phyloP scores from a whole-genome alignment of 2,329 filamentous ascomycete genomes.

The Dendryphion nanum region DNA sequence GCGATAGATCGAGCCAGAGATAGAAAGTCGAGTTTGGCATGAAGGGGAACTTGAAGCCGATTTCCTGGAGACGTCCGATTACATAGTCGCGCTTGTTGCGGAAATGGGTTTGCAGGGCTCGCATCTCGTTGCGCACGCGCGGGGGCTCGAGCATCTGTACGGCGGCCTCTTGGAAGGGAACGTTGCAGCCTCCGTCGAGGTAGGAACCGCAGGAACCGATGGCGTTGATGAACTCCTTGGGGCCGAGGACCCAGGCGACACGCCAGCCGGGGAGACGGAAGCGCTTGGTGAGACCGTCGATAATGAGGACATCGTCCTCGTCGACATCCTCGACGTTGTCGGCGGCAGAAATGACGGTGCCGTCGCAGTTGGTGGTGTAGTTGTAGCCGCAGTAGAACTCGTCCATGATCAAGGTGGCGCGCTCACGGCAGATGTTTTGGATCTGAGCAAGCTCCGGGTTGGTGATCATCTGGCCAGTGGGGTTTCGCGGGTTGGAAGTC shows the following conservation, averaged over 20 bases:
- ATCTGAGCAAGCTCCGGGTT: constrained; percentile 86
- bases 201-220: constrained; percentile 92
- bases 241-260: constrained; percentile 92
- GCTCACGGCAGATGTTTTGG: constrained; percentile 86
- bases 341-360: constrained; percentile 82
- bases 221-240: constrained; percentile 93
- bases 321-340: constrained; percentile 89
- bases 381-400: constrained; percentile 94
- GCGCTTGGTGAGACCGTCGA: constrained; percentile 93
- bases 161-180: constrained; percentile 92
- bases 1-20: constrained; percentile 69
- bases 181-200: constrained; percentile 90
- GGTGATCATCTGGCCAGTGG: constrained; percentile 81
- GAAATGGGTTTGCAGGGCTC: constrained; percentile 86
- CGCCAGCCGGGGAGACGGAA: constrained; percentile 96
- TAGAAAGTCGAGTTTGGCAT: constrained; percentile 94
- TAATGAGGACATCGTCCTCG: constrained; percentile 76
- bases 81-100: constrained; percentile 91
- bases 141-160: constrained; percentile 87
- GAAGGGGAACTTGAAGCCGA: constrained; percentile 79
- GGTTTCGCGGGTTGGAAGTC: constrained; percentile 94
- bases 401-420: constrained; percentile 89
- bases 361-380: constrained; percentile 90
- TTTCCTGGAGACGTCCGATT: constrained; percentile 72
- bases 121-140: constrained; percentile 82